Percentiles rank a stretch among this genome's conserved stretches.
phyloP scores from a whole-genome alignment of 2,329 filamentous ascomycete genomes.

The Monosporascus cannonballus region DNA sequence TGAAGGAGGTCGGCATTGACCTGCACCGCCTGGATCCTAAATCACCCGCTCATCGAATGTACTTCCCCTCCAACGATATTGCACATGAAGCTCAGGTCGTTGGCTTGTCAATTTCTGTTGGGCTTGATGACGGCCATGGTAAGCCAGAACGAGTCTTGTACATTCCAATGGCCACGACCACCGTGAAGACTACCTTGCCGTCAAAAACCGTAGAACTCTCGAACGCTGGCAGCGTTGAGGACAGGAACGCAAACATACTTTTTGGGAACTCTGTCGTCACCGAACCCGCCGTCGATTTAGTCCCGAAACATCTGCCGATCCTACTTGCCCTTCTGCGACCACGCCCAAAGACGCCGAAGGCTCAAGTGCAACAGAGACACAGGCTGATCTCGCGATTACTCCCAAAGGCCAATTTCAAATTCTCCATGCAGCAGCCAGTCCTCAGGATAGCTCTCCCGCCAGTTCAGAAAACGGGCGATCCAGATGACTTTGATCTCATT shows the following conservation, averaged over 20 bases:
- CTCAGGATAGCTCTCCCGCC: constrained; percentile 82
- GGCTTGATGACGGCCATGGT: constrained; percentile 82
- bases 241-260: constrained; percentile 91
- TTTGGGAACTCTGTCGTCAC: constrained; percentile 96
- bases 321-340: constrained; percentile 69
- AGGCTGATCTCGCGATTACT: constrained; percentile 81
- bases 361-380: constrained; percentile 46
- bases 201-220: constrained; percentile 86
- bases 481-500: constrained; percentile 87
- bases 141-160: constrained; percentile 85
- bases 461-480: constrained; percentile 55
- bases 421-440: constrained; percentile 95
- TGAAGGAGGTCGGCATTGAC: constrained; percentile 95
- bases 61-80: constrained; percentile 87
- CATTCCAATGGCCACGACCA: constrained; percentile 95
- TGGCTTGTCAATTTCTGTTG: constrained; percentile 86
- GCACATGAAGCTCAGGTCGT: constrained; percentile 92
- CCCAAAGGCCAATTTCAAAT: constrained; percentile 89
- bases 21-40: constrained; percentile 85
- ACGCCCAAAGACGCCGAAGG: constrained; percentile 35
- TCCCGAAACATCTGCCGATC: constrained; percentile 84
- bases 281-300: constrained; percentile 87
- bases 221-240: constrained; percentile 63
- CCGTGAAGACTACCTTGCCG: constrained; percentile 84
- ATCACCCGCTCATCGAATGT: constrained; percentile 95